phyloP scores from a whole-genome alignment of 768 basidiomycete genomes.

The Phaeotremella fagi region DNA sequence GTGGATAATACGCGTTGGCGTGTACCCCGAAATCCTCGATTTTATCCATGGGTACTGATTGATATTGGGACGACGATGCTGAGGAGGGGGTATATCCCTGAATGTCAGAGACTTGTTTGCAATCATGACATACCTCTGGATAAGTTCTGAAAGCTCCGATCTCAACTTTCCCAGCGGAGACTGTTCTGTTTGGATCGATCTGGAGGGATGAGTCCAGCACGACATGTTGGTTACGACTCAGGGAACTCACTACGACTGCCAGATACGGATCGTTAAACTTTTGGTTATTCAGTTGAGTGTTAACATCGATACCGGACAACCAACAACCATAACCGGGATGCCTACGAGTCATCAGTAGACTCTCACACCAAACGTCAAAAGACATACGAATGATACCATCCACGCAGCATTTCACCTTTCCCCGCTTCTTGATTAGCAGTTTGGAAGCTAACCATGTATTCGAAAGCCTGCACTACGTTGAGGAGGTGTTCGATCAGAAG shows the following conservation, averaged over 20 bases:
- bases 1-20: slow-evolving; percentile 88
- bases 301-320: slow-evolving; percentile 97
- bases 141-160: slow-evolving; percentile 98
- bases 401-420: slow-evolving; percentile 41
- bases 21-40: slow-evolving; percentile 99
- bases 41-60: slow-evolving; percentile 92
- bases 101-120: not conserved
- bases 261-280: slow-evolving; percentile 94
- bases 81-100: slow-evolving; percentile 77
- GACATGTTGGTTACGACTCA: not conserved
- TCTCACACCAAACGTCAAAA: not conserved
- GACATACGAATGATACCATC: slow-evolving; percentile 47
- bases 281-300: slow-evolving; percentile 92
- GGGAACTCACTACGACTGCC: slow-evolving; percentile 74
- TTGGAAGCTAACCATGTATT: slow-evolving; percentile 96
- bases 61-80: slow-evolving; percentile 70
- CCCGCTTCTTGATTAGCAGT: slow-evolving; percentile 72
- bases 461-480: slow-evolving; percentile 58
- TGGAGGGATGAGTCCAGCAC: too few relatives aligned
- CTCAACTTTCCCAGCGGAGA: slow-evolving; percentile 97
- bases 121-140: slow-evolving; percentile 58
- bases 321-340: slow-evolving; percentile 99
- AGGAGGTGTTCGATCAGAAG: not conserved
- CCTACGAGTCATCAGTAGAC: slow-evolving; percentile 6
- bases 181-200: slow-evolving; percentile 98